Conservation (phyloP, 257 asterid genomes). For the Nicotiana tomentosiformis region DNA sequence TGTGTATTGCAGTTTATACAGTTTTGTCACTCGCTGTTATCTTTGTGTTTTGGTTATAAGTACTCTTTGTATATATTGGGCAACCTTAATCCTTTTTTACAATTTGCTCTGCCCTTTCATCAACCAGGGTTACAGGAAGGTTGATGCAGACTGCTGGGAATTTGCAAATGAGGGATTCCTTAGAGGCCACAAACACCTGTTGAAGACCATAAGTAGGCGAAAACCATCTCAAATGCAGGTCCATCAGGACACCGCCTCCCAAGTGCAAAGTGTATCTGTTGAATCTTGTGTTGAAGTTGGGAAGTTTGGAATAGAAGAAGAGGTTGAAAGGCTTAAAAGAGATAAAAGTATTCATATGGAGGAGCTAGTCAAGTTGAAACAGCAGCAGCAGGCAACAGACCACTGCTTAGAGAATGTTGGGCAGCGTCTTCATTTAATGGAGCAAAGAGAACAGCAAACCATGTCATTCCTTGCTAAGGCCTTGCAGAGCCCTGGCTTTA, state of each 20-base stretch:
- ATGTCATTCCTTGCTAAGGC: conserved; percentile 85
- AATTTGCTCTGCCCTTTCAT: conserved; percentile 31
- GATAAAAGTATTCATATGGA: conserved; percentile 72
- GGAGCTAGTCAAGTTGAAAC: conserved; percentile 70
- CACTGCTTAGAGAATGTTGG: conserved; percentile 60
- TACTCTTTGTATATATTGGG: conserved; percentile 2
- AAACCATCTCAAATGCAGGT: conserved; percentile 41
- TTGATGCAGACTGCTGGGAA: conserved; percentile 59
- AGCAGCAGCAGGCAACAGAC: conserved; percentile 72
- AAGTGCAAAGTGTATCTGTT: conserved; percentile 32
- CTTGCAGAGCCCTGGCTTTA: conserved; percentile 67
- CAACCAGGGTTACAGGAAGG: conserved; percentile 65
- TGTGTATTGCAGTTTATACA: neutral
- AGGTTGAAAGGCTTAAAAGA: conserved; percentile 63
- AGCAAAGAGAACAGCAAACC: conserved; percentile 70
- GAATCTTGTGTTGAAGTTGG: conserved; percentile 62
- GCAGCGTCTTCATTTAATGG: conserved; percentile 75
- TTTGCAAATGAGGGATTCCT: conserved; percentile 63
- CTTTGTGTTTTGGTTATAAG: neutral
- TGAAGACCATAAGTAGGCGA: conserved; percentile 60
- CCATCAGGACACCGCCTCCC: conserved; percentile 33
- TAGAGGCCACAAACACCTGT: conserved; percentile 52
- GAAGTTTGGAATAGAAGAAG: conserved; percentile 61
- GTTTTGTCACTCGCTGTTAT: neutral
- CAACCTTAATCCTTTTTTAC: conserved; percentile 31